Conservation (phyloP, 2,329 filamentous ascomycete genomes). For the Diplodia corticola region DNA sequence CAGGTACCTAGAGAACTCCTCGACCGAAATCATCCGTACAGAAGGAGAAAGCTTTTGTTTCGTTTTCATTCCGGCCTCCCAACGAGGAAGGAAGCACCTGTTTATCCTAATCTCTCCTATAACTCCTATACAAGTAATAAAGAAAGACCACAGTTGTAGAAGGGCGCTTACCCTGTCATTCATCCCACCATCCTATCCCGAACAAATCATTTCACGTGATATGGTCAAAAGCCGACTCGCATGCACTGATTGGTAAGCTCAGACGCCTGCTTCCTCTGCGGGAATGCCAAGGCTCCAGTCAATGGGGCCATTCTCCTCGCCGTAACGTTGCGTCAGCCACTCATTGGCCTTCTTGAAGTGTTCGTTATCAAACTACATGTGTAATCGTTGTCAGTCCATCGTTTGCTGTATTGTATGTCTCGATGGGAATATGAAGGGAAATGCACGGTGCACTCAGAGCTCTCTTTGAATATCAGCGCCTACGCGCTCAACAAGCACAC, state of each 20-base stretch:
- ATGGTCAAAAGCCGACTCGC: background rate
- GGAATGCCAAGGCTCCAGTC: slow-evolving; percentile 72
- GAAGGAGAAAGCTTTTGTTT: background rate
- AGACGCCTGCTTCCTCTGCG: slow-evolving; percentile 39
- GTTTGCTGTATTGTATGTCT: slow-evolving; percentile 29
- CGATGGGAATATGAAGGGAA: slow-evolving; percentile 29
- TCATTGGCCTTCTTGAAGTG: slow-evolving; percentile 82
- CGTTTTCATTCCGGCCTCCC: background rate
- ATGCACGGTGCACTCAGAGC: slow-evolving; percentile 13
- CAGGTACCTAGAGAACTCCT: background rate
- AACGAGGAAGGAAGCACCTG: background rate
- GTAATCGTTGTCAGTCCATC: background rate
- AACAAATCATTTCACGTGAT: background rate
- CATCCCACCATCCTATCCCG: background rate
- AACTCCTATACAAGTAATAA: background rate
- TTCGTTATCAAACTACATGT: slow-evolving; percentile 64
- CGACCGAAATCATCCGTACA: background rate
- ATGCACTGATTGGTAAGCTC: background rate
- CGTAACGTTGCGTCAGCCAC: slow-evolving; percentile 80
- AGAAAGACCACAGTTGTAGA: background rate
- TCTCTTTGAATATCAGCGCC: slow-evolving; percentile 15
- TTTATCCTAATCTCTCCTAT: background rate
- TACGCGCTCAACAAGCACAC: background rate
- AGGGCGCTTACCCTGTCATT: background rate
- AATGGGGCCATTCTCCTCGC: slow-evolving; percentile 69